These are phyloP conservation scores for Trichosporon coremiiforme DNA, from an alignment of 1,284 basidiomycete genomes.

Conservation along the genomic window DNA sequence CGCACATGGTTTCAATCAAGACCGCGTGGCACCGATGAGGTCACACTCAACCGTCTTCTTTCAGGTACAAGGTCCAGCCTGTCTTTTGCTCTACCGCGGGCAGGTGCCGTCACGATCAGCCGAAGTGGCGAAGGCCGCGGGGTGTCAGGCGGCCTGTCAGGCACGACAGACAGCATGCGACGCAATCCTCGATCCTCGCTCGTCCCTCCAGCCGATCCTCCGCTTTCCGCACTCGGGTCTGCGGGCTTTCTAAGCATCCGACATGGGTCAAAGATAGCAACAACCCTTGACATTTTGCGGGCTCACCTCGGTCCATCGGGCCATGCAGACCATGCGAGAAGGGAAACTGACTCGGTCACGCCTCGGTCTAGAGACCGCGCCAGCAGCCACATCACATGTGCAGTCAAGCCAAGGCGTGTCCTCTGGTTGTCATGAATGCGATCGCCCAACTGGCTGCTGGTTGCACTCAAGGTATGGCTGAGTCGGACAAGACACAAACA, in stretches of 20 bases:
- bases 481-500: background rate
- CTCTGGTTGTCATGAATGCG: background rate
- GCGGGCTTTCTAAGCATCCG: background rate
- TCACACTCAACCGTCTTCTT: background rate
- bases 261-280: background rate
- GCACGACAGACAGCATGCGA: background rate
- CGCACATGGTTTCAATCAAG: conserved; percentile 13
- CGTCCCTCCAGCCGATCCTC: background rate
- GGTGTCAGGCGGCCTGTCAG: background rate
- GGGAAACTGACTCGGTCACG: background rate
- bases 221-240: too few relatives aligned
- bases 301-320: background rate
- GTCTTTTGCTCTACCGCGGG: too few relatives aligned
- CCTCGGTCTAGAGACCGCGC: background rate
- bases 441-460: background rate
- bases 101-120: background rate
- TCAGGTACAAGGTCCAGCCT: conserved; percentile 8
- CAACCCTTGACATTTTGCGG: background rate
- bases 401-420: background rate
- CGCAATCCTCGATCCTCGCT: conserved; percentile 6
- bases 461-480: too few relatives aligned
- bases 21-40: background rate
- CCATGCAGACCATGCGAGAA: too few relatives aligned
- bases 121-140: background rate
- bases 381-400: background rate